Conservation (phyloP, 306 rosid species). For the Cucurbita ficifolia region DNA sequence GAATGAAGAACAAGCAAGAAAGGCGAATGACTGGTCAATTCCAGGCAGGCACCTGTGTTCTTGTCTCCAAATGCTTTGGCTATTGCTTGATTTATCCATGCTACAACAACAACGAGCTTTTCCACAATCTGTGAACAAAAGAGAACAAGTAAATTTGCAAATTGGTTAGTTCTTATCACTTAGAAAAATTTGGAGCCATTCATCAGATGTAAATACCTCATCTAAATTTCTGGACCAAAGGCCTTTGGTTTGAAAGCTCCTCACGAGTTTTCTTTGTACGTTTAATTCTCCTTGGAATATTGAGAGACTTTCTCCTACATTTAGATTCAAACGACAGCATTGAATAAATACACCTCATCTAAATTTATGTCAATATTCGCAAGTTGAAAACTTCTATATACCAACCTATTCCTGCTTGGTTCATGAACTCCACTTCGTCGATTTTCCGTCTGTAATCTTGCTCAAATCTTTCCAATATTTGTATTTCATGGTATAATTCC, state of each 20-base stretch:
- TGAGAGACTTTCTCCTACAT: constrained; percentile 67
- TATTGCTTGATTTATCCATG: constrained; percentile 52
- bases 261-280: constrained; percentile 72
- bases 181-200: background rate
- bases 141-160: background rate
- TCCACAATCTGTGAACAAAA: constrained; percentile 65
- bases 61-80: constrained; percentile 45
- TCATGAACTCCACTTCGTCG: constrained; percentile 59
- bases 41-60: constrained; percentile 25
- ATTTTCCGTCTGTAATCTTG: constrained; percentile 63
- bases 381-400: background rate
- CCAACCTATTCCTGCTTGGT: constrained; percentile 72
- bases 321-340: constrained; percentile 8
- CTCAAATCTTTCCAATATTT: constrained; percentile 58
- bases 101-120: constrained; percentile 59
- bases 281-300: constrained; percentile 64
- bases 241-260: constrained; percentile 74
- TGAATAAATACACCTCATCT: too few species aligned
- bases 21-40: background rate
- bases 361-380: background rate
- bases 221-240: constrained; percentile 78
- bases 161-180: background rate
- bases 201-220: constrained; percentile 45
- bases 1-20: background rate
- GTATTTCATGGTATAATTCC: constrained; percentile 81